phyloP scores from a whole-genome alignment of 257 asterid species.

The Verbascum thapsus region DNA sequence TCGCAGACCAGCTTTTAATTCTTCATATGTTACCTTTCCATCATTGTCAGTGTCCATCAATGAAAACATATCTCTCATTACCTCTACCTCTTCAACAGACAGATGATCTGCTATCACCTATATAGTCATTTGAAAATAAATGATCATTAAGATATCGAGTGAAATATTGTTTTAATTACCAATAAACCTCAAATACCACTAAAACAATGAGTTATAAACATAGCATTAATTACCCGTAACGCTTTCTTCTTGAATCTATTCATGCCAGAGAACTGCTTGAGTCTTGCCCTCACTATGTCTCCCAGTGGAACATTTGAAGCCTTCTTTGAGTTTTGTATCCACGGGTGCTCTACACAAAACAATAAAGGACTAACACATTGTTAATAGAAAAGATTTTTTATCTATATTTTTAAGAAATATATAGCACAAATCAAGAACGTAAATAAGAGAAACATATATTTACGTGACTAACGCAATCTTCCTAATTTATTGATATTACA shows the following conservation, averaged over 20 bases:
- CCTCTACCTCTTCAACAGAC: constrained; percentile 88
- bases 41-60: constrained; percentile 92
- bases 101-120: constrained; percentile 95
- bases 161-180: background rate
- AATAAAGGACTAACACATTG: constrained; percentile 21
- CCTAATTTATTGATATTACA: no score
- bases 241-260: constrained; percentile 95
- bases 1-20: constrained; percentile 77
- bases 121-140: constrained; percentile 25
- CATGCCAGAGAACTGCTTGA: constrained; percentile 90
- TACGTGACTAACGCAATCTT: no score
- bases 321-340: constrained; percentile 88
- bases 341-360: constrained; percentile 74
- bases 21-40: constrained; percentile 89
- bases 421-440: no score
- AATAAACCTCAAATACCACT: background rate
- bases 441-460: no score
- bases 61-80: constrained; percentile 89
- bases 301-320: constrained; percentile 95
- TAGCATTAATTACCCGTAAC: constrained; percentile 63
- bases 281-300: constrained; percentile 92
- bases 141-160: background rate
- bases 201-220: constrained; percentile 12
- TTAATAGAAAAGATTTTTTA: constrained; percentile 17
- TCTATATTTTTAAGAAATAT: no score